Evolutionary conservation across 208 protist genomes (phyloP).

Genomic region (Lotmaria passim): DNA sequence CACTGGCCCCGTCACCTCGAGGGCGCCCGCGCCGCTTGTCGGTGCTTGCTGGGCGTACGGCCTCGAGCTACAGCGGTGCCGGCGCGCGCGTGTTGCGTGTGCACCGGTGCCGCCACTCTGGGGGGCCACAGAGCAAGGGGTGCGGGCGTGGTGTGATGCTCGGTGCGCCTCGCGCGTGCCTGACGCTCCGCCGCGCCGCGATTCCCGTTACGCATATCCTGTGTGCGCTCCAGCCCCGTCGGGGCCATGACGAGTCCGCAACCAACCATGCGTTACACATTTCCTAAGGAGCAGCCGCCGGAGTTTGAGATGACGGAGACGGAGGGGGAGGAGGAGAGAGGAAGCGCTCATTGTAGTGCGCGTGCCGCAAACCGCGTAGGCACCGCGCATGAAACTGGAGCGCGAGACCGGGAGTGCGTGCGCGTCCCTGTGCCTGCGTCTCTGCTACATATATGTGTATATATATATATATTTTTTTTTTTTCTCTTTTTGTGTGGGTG

Average conservation of each 20-base stretch:
- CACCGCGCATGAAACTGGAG: slow-evolving; percentile 32
- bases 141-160: slow-evolving; percentile 26
- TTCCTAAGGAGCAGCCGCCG: not conserved
- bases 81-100: slow-evolving; percentile 7
- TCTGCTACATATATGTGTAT: too few species aligned
- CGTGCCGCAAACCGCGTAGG: slow-evolving; percentile 27
- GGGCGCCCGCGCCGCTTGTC: slow-evolving; percentile 25
- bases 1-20: slow-evolving; percentile 28
- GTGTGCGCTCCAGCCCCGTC: slow-evolving; percentile 36
- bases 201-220: slow-evolving; percentile 35
- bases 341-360: slow-evolving; percentile 25
- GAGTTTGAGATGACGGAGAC: too few species aligned
- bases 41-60: slow-evolving; percentile 28
- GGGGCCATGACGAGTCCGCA: slow-evolving; percentile 35
- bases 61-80: slow-evolving; percentile 20
- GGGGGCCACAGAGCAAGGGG: slow-evolving; percentile 31
- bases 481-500: too few species aligned
- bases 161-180: slow-evolving; percentile 19
- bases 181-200: slow-evolving; percentile 26
- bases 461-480: too few species aligned
- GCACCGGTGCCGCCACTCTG: slow-evolving; percentile 8
- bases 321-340: too few species aligned
- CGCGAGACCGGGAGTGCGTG: slow-evolving; percentile 4
- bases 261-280: slow-evolving; percentile 33
- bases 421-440: too few species aligned